Base-by-base conservation (phyloP, 768 basidiomycete species). In the Auricularia auricula-judae region DNA sequence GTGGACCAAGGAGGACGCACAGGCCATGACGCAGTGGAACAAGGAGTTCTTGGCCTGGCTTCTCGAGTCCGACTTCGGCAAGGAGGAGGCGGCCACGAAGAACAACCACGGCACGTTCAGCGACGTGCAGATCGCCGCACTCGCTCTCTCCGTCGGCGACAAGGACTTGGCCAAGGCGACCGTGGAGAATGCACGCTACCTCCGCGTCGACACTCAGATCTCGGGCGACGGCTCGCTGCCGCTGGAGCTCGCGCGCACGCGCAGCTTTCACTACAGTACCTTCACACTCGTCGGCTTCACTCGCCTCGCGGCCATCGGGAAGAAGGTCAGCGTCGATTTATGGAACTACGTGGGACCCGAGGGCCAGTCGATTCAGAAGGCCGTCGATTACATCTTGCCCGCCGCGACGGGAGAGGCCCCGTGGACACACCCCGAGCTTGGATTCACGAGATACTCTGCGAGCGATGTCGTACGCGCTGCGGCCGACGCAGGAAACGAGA, bases 101-200 rank as follows among this genome's bases (percentile, higher is more conserved):
- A 59, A 59, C 56, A 59, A 59, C 56, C 56, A 59, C 56, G 56
- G 29, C 29, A 59, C 56, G 12, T 59, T 59, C 56, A 29, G 34
- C 56, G 34, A 59, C 56, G 33, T 59, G 56, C 56, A 59, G 56
- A 23, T 59, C 10, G 56, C 56, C 23, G 56, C 56, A 4, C 56
- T 59, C 33, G 56, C 56, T 4, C 56, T 59, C 56, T 23, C 34
- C 12, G 2, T 35, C 23, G 56, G 56, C 8, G 29, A 59, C 34
- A 34, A 59, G 56, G 33, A 23, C 4, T 8, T 33, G 14, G 56
- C 56, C 8, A 23, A 33, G 10, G 23, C 23, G 56, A 35, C 18
- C 33, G 23, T 59, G 21, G 5, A 12, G 4, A 34, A 59, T 29
- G 12, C 29, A 4, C 23, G 29, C 56, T 4, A 23, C 4, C 56